A percentile compares a stretch with the other conserved stretches of the same genome.
Conservation (phyloP, 306 rosid species). For the Amphicarpaea edgeworthii region DNA sequence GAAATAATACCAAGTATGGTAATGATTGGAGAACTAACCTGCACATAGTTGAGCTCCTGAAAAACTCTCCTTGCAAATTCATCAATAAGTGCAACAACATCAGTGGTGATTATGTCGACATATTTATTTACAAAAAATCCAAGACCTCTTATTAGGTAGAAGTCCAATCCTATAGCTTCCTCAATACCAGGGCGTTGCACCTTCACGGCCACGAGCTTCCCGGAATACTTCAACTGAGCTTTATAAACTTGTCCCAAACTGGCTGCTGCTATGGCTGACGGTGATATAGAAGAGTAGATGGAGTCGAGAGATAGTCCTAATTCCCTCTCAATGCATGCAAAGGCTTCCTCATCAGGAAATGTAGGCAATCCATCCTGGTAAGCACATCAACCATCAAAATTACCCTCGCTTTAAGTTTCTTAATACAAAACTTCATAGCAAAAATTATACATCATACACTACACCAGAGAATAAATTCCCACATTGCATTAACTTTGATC, state of each 20-base stretch:
- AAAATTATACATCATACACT: constrained; percentile 14
- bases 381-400: neutral
- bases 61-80: constrained; percentile 92
- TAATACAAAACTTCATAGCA: constrained; percentile 8
- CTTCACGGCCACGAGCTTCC: constrained; percentile 80
- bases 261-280: constrained; percentile 90
- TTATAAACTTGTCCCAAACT: constrained; percentile 96
- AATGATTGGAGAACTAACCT: constrained; percentile 59
- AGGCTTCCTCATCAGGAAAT: constrained; percentile 87
- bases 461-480: constrained; percentile 21
- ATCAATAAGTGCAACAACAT: constrained; percentile 86
- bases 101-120: constrained; percentile 76
- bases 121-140: constrained; percentile 83
- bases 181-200: constrained; percentile 93
- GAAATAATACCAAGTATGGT: neutral
- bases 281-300: constrained; percentile 73
- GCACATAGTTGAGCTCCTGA: constrained; percentile 95
- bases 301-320: constrained; percentile 72
- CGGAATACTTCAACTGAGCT: constrained; percentile 72
- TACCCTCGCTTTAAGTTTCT: constrained; percentile 28
- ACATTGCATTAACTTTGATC: constrained; percentile 27
- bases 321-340: constrained; percentile 83
- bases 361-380: constrained; percentile 89
- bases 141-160: constrained; percentile 78
- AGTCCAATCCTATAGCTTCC: constrained; percentile 92